Evolutionary conservation across 179 eudicot genomes (phyloP).

Genomic region (Beta lomatogona): DNA sequence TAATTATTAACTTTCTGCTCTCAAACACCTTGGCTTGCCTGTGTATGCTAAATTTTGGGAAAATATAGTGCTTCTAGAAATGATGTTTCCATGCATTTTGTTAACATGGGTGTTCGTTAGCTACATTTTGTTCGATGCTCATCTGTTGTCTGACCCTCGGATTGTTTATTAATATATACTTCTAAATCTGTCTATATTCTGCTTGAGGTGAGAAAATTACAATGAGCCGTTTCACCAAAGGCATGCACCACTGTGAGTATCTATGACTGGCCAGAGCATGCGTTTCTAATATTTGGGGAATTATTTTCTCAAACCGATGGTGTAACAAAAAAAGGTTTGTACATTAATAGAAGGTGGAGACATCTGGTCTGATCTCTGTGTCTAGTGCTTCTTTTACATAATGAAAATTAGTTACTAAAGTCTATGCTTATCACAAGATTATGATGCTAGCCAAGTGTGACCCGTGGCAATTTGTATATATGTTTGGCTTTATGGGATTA

Average conservation of each 20-base stretch:
- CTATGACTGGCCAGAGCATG: neutral
- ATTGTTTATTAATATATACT: neutral
- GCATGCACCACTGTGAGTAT: neutral
- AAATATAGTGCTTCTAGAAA: neutral
- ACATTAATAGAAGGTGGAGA: neutral
- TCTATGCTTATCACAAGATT: neutral
- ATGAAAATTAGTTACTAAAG: neutral
- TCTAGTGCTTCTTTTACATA: neutral
- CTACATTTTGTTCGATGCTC: neutral
- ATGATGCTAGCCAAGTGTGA: neutral
- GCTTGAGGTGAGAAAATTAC: neutral
- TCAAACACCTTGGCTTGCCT: neutral
- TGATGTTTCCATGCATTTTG: neutral
- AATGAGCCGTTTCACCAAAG: neutral
- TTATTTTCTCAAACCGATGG: neutral
- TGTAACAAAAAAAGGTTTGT: neutral
- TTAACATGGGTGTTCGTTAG: neutral
- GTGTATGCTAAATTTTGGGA: neutral
- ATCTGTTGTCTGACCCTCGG: neutral
- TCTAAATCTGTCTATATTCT: neutral
- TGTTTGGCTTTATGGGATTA: neutral
- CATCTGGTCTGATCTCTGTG: neutral
- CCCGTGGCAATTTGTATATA: neutral
- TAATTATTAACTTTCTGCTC: conserved; percentile 3
- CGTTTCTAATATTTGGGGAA: neutral